Percentiles rank a stretch among this genome's conserved stretches.
Evolutionary conservation across 805 yeast species (phyloP).

Genomic region (Wickerhamomyces queroliae): DNA sequence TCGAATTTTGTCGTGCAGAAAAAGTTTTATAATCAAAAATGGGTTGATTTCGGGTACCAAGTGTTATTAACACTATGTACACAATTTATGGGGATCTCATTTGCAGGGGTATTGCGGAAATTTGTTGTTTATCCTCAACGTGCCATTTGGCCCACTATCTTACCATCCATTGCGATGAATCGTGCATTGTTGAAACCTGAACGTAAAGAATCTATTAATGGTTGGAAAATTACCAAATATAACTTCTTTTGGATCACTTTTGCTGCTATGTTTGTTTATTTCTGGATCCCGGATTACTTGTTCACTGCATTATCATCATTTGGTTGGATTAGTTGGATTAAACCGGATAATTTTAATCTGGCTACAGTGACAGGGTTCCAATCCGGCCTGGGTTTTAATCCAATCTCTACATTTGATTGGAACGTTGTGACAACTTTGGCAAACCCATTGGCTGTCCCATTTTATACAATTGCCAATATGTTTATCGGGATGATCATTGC

Average conservation of each 20-base stretch:
- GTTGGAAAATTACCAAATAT: slow-evolving; percentile 29
- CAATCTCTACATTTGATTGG: slow-evolving; percentile 49
- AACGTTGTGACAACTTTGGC: slow-evolving; percentile 36
- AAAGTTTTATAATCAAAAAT: slow-evolving; percentile 23
- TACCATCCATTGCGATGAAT: slow-evolving; percentile 45
- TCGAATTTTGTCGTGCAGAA: slow-evolving; percentile 32
- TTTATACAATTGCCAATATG: slow-evolving; percentile 28
- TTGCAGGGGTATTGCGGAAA: slow-evolving; percentile 59
- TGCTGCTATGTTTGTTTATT: slow-evolving; percentile 31
- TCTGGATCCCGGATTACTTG: slow-evolving; percentile 40
- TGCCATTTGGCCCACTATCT: slow-evolving; percentile 47
- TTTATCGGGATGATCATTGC: slow-evolving; percentile 29
- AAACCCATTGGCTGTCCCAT: slow-evolving; percentile 38
- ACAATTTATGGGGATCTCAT: slow-evolving; percentile 60
- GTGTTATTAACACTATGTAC: slow-evolving; percentile 46
- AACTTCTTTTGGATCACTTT: slow-evolving; percentile 28
- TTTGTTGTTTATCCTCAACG: slow-evolving; percentile 46
- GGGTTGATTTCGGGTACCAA: slow-evolving; percentile 43
- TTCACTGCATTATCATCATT: slow-evolving; percentile 36
- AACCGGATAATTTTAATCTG: slow-evolving; percentile 41
- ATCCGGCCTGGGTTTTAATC: slow-evolving; percentile 47
- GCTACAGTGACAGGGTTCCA: slow-evolving; percentile 43
- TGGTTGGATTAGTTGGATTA: slow-evolving; percentile 57
- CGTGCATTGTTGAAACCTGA: slow-evolving; percentile 37
- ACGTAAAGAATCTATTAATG: slow-evolving; percentile 25